These are phyloP conservation scores for Eucalyptus polybractea DNA, from an alignment of 345 rosid genomes.

Conservation along the genomic window DNA sequence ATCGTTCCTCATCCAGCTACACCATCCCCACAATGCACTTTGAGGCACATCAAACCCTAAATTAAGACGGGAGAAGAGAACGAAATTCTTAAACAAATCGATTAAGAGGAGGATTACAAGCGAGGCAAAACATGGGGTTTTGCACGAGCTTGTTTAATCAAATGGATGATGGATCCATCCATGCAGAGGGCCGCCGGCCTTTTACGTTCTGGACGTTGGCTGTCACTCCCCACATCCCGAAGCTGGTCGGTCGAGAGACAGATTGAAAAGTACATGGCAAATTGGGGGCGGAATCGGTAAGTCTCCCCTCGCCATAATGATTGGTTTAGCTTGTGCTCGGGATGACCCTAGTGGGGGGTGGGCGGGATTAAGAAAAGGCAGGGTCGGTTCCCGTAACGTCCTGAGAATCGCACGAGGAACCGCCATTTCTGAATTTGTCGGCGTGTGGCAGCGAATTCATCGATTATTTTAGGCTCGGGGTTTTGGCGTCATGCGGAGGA, in stretches of 20 bases:
- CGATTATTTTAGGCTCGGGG: not conserved
- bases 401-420: not conserved
- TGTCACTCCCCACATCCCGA: constrained; percentile 45
- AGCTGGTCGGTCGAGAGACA: constrained; percentile 17
- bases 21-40: not conserved
- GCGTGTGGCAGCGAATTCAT: constrained; percentile 6
- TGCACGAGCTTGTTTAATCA: not conserved
- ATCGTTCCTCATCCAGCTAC: not conserved
- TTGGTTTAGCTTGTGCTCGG: not conserved
- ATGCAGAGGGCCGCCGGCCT: constrained; percentile 5
- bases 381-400: not conserved
- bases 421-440: constrained; percentile 37
- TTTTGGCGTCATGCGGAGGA: not conserved
- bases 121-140: not conserved
- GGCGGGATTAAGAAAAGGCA: not conserved
- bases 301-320: not conserved
- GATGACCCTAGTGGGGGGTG: not conserved
- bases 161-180: not conserved
- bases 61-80: not conserved
- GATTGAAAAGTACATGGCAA: not conserved
- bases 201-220: constrained; percentile 25
- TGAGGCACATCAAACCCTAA: not conserved
- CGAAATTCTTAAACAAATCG: not conserved
- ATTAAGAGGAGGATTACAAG: not conserved
- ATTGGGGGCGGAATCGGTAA: constrained; percentile 17